phyloP scores from a whole-genome alignment of 1,139 yeast species.

The Yamadazyma kanchanaburiensis region DNA sequence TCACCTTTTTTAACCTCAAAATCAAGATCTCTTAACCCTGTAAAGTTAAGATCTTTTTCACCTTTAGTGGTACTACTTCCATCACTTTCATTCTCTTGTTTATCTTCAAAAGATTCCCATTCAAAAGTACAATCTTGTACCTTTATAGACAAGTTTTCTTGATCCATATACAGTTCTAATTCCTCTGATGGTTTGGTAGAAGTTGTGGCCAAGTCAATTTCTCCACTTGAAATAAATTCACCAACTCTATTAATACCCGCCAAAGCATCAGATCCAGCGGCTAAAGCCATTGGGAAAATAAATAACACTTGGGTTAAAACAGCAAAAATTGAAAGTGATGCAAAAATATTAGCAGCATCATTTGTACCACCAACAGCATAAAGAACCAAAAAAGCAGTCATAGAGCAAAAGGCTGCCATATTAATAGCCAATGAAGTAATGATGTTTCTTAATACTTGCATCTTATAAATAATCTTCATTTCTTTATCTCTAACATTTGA shows the following conservation, averaged over 20 bases:
- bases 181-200: conserved; percentile 4
- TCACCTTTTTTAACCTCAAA: conserved; percentile 53
- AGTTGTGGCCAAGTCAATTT: conserved; percentile 23
- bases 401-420: conserved; percentile 64
- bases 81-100: conserved; percentile 7
- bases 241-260: conserved; percentile 63
- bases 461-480: conserved; percentile 44
- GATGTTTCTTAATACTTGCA: conserved; percentile 58
- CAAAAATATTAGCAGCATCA: conserved; percentile 70
- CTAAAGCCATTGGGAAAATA: conserved; percentile 70
- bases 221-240: conserved; percentile 39
- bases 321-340: conserved; percentile 75
- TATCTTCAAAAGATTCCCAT: conserved; percentile 40
- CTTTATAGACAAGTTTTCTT: conserved; percentile 22
- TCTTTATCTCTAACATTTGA: conserved; percentile 47
- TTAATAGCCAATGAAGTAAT: conserved; percentile 57
- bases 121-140: conserved; percentile 25
- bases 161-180: conserved; percentile 13
- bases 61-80: background rate
- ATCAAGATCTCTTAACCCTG: conserved; percentile 37
- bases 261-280: conserved; percentile 66
- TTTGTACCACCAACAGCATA: conserved; percentile 46
- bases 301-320: conserved; percentile 50
- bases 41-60: conserved; percentile 12
- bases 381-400: conserved; percentile 70